phyloP scores from a whole-genome alignment of 805 yeast species.

The Priceomyces fermenticarens region DNA sequence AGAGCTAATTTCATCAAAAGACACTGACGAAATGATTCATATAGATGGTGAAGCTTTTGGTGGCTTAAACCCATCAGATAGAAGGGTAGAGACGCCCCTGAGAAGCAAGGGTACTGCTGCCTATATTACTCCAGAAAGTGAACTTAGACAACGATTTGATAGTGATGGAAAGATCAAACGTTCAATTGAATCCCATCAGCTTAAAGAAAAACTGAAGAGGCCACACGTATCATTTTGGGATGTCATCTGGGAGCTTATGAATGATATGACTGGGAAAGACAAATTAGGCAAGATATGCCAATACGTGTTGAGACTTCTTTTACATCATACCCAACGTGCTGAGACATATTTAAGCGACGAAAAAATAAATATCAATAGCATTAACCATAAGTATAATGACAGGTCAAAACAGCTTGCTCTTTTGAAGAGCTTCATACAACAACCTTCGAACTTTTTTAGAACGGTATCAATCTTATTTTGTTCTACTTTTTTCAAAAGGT shows the following conservation, averaged over 20 bases:
- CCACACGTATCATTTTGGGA: constrained; percentile 28
- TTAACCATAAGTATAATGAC: constrained; percentile 30
- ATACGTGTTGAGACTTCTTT: constrained; percentile 53
- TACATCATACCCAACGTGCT: constrained; percentile 43
- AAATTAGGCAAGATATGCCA: constrained; percentile 64
- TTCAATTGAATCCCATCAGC: too few species aligned
- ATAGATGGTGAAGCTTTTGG: constrained; percentile 9
- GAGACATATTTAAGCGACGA: constrained; percentile 33
- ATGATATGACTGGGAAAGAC: constrained; percentile 65
- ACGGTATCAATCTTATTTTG: constrained; percentile 33
- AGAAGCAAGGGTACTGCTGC: constrained; percentile 5
- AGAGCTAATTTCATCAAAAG: constrained; percentile 11
- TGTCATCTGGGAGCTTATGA: constrained; percentile 50
- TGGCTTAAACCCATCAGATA: constrained; percentile 9
- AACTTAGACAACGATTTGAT: constrained; percentile 1
- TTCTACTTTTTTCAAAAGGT: constrained; percentile 38
- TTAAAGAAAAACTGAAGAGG: too few species aligned
- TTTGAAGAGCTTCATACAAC: constrained; percentile 29
- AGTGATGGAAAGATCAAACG: constrained; percentile 1
- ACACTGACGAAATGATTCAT: constrained; percentile 10
- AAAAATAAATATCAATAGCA: constrained; percentile 26
- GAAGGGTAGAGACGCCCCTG: constrained; percentile 12
- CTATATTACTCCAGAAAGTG: constrained; percentile 7
- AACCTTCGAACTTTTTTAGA: constrained; percentile 36
- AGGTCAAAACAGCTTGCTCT: constrained; percentile 30